Evolutionary conservation across 352 stramenopile genomes (phyloP), one percentile per base, ranked within the genome.

Genomic region (Hyaloperonospora brassicae): DNA sequence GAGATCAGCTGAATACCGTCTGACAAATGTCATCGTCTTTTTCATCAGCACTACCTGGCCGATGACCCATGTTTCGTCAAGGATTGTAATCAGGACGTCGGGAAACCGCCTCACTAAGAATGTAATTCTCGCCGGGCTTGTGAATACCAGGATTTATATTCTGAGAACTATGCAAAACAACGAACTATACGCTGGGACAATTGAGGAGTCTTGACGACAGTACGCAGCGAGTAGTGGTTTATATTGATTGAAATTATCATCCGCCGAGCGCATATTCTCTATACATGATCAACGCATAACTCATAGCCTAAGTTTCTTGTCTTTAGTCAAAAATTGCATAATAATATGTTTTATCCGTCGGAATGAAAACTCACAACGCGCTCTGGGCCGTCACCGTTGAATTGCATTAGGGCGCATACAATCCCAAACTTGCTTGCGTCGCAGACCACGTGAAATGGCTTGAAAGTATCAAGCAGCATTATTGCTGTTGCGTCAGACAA

Each of bases 351-450:
- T 10, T 21, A 43, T 22, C 7, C 23, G 38, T 22, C 38, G 38
- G 27, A 31, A 1, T 43, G 9, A 22, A 43, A 43, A 22, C 38
- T 22, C 38, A 43, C 35, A 3, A 41, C 35, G 7, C 27, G 27
- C 27, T 31, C 27, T 3, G 3, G 27, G 27, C 7, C 27, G 3
- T 31, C 27, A 31, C 27, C 27, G 7, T 31, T 7, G 7, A 31
- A 31, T 8, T 8, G 3, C 7, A 31, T 31, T 3, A 52, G 52
- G 0, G 40, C n/a, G 3, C 51, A 63, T 0, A 52, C 43, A 5
- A 70, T 70, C 13, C 30, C 61, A 10, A 50, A 59, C 10, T 63
- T 21, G 11, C 53, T 55, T 17, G 52, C 31, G 62, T 58, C 53
- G 27, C 57, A 70, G 0, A 64, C 52, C 5, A 65, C 59, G 12